Percentiles rank a stretch among this genome's conserved stretches.
These are phyloP conservation scores for Teunomyces tritomae DNA, from an alignment of 805 yeast species.

Conservation along the genomic window DNA sequence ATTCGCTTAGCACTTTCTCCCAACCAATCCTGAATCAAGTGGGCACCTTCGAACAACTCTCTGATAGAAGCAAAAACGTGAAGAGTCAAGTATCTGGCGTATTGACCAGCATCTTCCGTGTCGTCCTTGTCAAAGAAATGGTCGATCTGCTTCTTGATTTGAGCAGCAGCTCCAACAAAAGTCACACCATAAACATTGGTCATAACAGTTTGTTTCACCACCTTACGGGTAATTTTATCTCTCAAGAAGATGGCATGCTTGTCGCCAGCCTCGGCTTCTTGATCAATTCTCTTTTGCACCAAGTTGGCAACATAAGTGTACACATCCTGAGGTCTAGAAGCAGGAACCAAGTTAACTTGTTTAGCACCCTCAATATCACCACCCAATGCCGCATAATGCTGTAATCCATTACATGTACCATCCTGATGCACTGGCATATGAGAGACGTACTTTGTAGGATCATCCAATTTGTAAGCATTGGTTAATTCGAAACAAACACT, in stretches of 20 bases:
- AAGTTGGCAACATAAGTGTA: slow-evolving; percentile 67
- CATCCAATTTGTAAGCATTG: slow-evolving; percentile 57
- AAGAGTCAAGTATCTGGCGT: slow-evolving; percentile 62
- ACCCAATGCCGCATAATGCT: slow-evolving; percentile 84
- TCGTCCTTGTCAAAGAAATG: slow-evolving; percentile 51
- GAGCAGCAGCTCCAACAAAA: slow-evolving; percentile 86
- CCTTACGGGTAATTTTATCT: slow-evolving; percentile 73
- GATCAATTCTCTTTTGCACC: slow-evolving; percentile 54
- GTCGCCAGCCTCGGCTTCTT: slow-evolving; percentile 53
- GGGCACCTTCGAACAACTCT: slow-evolving; percentile 87
- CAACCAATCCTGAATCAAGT: slow-evolving; percentile 93
- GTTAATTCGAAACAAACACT: slow-evolving; percentile 66
- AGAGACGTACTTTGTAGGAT: slow-evolving; percentile 64
- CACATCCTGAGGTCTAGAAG: slow-evolving; percentile 74
- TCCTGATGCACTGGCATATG: slow-evolving; percentile 83
- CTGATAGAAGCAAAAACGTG: slow-evolving; percentile 83
- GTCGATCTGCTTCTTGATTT: slow-evolving; percentile 74
- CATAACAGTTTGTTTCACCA: slow-evolving; percentile 97
- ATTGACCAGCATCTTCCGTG: slow-evolving; percentile 37
- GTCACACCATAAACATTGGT: slow-evolving; percentile 98
- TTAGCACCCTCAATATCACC: slow-evolving; percentile 82
- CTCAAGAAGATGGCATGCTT: slow-evolving; percentile 52
- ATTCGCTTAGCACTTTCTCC: slow-evolving; percentile 82
- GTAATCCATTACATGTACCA: slow-evolving; percentile 84
- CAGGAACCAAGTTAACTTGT: slow-evolving; percentile 73